These are phyloP conservation scores for Penicillium robsamsonii DNA, from an alignment of 495 filamentous ascomycete species.

Conservation along the genomic window DNA sequence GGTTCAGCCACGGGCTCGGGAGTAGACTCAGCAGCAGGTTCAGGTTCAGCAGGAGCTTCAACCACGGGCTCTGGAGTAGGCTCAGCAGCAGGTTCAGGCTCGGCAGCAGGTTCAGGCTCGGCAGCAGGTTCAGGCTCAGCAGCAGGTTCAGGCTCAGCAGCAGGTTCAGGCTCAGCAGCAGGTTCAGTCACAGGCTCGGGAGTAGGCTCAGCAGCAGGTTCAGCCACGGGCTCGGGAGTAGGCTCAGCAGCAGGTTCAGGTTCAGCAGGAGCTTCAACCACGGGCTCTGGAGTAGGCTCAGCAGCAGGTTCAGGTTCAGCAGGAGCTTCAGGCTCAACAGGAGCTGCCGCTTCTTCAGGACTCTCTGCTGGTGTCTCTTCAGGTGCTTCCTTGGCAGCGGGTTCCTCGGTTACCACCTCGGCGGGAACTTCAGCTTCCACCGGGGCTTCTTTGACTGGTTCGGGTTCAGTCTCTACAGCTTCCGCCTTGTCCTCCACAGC, in stretches of 20 bases:
- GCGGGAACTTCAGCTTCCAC: conserved; percentile 1
- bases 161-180: too few relatives aligned
- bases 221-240: conserved; percentile 10
- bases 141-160: too few relatives aligned
- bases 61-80: too few relatives aligned
- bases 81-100: too few relatives aligned
- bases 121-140: too few relatives aligned
- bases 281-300: conserved; percentile 8
- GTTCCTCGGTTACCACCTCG: conserved; percentile 12
- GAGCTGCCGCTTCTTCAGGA: conserved; percentile 5
- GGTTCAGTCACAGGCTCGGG: conserved; percentile 12
- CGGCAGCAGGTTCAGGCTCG: too few relatives aligned
- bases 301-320: conserved; percentile 4
- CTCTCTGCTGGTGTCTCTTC: conserved; percentile 12
- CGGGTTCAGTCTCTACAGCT: neutral
- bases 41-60: too few relatives aligned
- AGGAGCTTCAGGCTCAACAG: conserved; percentile 3
- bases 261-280: neutral
- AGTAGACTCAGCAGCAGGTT: too few relatives aligned
- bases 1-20: conserved; percentile 1
- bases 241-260: conserved; percentile 2
- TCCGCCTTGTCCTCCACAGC: neutral
- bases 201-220: conserved; percentile 18
- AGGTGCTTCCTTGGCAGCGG: conserved; percentile 7
- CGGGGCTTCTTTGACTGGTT: neutral